A percentile compares a stretch with the other conserved stretches of the same genome.
Evolutionary conservation across 2,329 filamentous ascomycete species (phyloP).

Genomic region (Aaosphaeria arxii): DNA sequence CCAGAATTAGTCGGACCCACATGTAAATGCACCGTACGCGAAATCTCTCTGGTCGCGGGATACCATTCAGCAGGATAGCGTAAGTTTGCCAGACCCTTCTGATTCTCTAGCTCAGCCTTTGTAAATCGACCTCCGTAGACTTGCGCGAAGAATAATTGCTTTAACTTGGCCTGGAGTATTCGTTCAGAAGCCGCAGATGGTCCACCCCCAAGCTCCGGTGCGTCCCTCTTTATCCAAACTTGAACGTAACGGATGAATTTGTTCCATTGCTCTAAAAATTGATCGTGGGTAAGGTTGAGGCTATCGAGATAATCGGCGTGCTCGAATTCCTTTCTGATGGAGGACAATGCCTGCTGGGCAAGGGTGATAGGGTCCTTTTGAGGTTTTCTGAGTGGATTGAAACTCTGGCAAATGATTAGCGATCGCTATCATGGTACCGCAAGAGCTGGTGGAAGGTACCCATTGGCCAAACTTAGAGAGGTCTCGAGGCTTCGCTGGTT

Average conservation of each 20-base stretch:
- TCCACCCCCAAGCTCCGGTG: constrained; percentile 14
- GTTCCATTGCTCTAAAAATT: constrained; percentile 27
- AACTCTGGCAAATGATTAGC: too few relatives aligned
- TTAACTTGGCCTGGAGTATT: constrained; percentile 53
- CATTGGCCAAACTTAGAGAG: too few relatives aligned
- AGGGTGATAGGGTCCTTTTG: background rate
- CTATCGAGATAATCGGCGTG: constrained; percentile 18
- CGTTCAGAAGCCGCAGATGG: constrained; percentile 2
- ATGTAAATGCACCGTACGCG: constrained; percentile 84
- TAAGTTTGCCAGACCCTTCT: constrained; percentile 65
- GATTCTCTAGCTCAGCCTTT: constrained; percentile 33
- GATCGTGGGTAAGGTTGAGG: constrained; percentile 18
- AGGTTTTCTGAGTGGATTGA: too few relatives aligned
- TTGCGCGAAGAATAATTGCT: constrained; percentile 61
- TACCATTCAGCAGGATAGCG: constrained; percentile 93
- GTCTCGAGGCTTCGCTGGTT: too few relatives aligned
- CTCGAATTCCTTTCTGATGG: constrained; percentile 9
- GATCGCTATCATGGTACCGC: too few relatives aligned
- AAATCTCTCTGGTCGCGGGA: constrained; percentile 74
- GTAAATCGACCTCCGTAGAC: constrained; percentile 33
- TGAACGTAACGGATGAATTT: constrained; percentile 19
- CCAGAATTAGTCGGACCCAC: constrained; percentile 97
- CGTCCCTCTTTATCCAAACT: constrained; percentile 17
- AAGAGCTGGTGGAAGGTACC: too few relatives aligned
- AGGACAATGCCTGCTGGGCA: background rate